Evolutionary conservation across 306 rosid genomes (phyloP).

Genomic region (Rubus parviflorus): DNA sequence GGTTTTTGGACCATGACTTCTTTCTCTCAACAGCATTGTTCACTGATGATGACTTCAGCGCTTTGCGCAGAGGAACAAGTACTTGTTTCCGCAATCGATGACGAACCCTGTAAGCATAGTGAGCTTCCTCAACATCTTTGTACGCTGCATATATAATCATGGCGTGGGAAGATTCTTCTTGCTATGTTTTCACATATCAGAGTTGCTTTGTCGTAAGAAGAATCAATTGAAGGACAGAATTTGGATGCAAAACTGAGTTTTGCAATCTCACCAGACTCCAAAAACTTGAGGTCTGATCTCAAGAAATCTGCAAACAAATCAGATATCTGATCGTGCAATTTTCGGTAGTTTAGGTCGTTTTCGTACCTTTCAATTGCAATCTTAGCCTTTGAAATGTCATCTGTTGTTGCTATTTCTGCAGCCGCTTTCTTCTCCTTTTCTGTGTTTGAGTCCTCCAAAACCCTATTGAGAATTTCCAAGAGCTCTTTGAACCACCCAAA

Average conservation of each 20-base stretch:
- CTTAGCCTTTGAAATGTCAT: background rate
- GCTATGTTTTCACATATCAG: slow-evolving; percentile 1
- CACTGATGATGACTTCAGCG: background rate
- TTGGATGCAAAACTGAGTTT: background rate
- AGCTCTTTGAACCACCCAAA: background rate
- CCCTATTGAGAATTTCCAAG: background rate
- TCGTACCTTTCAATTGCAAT: background rate
- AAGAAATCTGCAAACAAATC: slow-evolving; percentile 1
- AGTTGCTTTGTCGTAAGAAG: background rate
- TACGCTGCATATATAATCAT: background rate
- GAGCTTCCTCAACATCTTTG: background rate
- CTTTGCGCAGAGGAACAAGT: background rate
- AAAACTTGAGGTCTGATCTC: background rate
- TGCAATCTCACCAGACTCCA: background rate
- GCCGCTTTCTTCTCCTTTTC: no score
- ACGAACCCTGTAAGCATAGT: slow-evolving; percentile 1
- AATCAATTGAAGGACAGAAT: slow-evolving; percentile 2
- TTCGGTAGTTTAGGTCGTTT: background rate
- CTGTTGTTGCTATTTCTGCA: no score
- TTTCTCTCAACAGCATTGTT: background rate
- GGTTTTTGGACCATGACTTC: background rate
- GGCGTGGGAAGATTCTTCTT: background rate
- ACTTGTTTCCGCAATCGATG: background rate
- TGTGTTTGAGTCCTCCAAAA: background rate
- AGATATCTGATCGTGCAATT: background rate